A percentile compares a stretch with the other conserved stretches of the same genome.
These are phyloP conservation scores for Lagenidium giganteum DNA, from an alignment of 352 stramenopile genomes.

Conservation along the genomic window DNA sequence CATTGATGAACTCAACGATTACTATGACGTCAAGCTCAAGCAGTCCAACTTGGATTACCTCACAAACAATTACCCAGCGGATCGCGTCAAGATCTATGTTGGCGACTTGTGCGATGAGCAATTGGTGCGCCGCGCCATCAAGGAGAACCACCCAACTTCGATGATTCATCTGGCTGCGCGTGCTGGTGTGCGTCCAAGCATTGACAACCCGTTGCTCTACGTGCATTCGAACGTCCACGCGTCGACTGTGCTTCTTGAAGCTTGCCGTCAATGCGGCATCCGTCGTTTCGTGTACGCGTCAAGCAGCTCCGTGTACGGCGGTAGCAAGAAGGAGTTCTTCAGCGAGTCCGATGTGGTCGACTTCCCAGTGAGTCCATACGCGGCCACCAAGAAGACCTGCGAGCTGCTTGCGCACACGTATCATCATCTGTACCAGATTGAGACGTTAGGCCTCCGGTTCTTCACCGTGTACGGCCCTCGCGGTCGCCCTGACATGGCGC, in stretches of 20 bases:
- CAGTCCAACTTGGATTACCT: constrained; percentile 92
- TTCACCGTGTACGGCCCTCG: constrained; percentile 98
- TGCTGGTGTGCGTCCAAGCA: constrained; percentile 95
- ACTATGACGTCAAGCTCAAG: constrained; percentile 98
- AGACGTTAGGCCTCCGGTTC: constrained; percentile 95
- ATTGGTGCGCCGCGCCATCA: constrained; percentile 89
- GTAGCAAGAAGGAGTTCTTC: constrained; percentile 89
- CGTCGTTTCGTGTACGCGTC: constrained; percentile 96
- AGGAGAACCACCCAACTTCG: constrained; percentile 70
- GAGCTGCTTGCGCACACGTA: constrained; percentile 98
- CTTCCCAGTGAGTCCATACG: constrained; percentile 95
- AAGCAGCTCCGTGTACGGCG: constrained; percentile 94
- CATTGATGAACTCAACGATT: constrained; percentile 99
- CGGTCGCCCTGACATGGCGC: constrained; percentile 97
- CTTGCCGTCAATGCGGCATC: constrained; percentile 85
- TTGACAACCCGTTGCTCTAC: constrained; percentile 97
- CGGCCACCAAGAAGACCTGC: constrained; percentile 96
- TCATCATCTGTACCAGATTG: constrained; percentile 94
- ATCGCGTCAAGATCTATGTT: constrained; percentile 74
- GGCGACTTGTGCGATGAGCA: constrained; percentile 93
- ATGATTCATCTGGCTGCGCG: constrained; percentile 96
- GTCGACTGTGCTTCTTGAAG: constrained; percentile 92
- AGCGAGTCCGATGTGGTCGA: constrained; percentile 89
- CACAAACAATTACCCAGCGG: constrained; percentile 32
- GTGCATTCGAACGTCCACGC: constrained; percentile 96